Evolutionary conservation across 2,329 filamentous ascomycete genomes (phyloP).

Genomic region (Teratosphaeria pseudoeucalypti): DNA sequence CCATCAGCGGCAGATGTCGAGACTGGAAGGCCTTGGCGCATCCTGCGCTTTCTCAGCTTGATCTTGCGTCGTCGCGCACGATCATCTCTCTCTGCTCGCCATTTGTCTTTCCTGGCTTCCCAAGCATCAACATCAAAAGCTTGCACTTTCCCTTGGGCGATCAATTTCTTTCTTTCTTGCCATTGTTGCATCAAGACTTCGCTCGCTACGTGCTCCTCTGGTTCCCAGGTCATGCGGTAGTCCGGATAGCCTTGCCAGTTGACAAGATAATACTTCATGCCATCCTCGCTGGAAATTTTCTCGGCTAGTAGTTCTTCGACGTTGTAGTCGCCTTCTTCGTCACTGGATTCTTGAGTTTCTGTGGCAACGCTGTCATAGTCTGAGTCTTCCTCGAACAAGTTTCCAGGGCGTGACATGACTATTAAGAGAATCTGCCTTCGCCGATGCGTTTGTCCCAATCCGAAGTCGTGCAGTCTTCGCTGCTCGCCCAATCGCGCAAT

Average conservation of each 20-base stretch:
- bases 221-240: constrained; percentile 21
- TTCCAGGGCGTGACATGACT: neutral
- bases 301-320: constrained; percentile 24
- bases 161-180: constrained; percentile 10
- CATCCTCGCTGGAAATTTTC: constrained; percentile 3
- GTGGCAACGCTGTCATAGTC: constrained; percentile 20
- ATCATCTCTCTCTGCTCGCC: constrained; percentile 5
- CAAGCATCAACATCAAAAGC: constrained; percentile 17
- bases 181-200: constrained; percentile 12
- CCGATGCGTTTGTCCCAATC: neutral
- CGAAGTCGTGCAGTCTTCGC: neutral
- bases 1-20: neutral
- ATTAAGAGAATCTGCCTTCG: neutral
- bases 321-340: constrained; percentile 14
- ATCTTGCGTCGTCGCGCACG: constrained; percentile 11
- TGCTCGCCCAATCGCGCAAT: neutral
- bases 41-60: constrained; percentile 15
- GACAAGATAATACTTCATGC: constrained; percentile 14
- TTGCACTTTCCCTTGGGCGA: constrained; percentile 8
- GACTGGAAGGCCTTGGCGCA: constrained; percentile 2
- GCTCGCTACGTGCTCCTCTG: constrained; percentile 9
- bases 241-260: constrained; percentile 25
- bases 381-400: constrained; percentile 10
- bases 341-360: constrained; percentile 15
- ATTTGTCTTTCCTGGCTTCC: constrained; percentile 6